Evolutionary conservation across 2,329 filamentous ascomycete genomes (phyloP), one percentile per base, ranked within the genome.

Genomic region (Hymenoscyphus occultus): DNA sequence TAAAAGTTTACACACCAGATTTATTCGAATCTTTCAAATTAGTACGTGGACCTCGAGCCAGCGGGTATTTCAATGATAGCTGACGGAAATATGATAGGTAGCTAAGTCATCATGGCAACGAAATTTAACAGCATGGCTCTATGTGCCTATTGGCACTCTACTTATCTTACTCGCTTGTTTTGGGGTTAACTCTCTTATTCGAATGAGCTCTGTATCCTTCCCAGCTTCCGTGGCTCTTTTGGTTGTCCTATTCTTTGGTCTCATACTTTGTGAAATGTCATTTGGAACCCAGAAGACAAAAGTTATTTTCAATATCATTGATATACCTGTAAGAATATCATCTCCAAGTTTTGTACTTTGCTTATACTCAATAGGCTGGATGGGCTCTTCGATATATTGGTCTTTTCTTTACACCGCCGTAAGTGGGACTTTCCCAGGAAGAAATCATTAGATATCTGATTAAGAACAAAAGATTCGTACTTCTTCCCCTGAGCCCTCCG

Each of bases 371-470:
- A 39, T 61, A 86, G 83, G 82, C 82, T 57, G 81, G 82, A 7
- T 87, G 84, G 80, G 80, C 83, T 5, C 76, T 87, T 32, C 79
- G 81, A 56, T 87, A 84, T 79, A 86, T 87, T 70, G 85, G 82
- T 64, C 76, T 86, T 60, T 81, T 85, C 69, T 87, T 87, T 69
- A 84, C 82, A 2, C 85, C 84, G 9, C 82, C 84, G 69, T 71
- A 64, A 69, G 71, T 64, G 31, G 39, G 39, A 31, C 51, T 14
- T 14, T 39, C 40, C 28, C 13, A 10, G 10, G 14, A 32, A 39
- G n/a, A 5, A 31, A 12, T 19, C 35, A 12, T 59, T 22, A 12
- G 19, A 4, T 3, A 48, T 22, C 39, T 71, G 54, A 67, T 28
- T 31, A 51, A 9, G 2, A 35, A n/a, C 9, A 19, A 32, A 58